Evolutionary conservation across 140 eudicot genomes (phyloP), one percentile per base, ranked within the genome.

Genomic region (Bidens hawaiensis): DNA sequence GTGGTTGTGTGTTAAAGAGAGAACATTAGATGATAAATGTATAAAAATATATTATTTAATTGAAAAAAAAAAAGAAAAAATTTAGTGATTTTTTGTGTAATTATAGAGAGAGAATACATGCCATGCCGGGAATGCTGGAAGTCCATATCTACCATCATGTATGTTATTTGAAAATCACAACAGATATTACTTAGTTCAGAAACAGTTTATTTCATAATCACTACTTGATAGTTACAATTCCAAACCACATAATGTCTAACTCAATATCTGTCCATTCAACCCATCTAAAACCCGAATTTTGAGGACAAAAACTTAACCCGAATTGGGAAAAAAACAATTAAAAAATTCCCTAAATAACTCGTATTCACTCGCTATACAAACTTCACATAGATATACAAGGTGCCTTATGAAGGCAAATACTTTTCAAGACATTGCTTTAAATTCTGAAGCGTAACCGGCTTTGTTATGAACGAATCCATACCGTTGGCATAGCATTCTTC

Each of bases 401-500:
- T 28, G 49, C 30, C 41, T 38, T 65, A 38, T 73, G 65, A 72
- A 57, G 79, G 72, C 26, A 91, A 46, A 72, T 84, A 85, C 71
- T 85, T 79, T 56, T 82, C 70, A 28, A 91, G 86, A 73, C 99
- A 82, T 41, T 87, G 85, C 87, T 79, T 85, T 64, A 91, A 72
- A 25, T 69, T 87, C 46, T 87, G 89, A 56, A 88, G 81, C 13
- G 95, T 91, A 16, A 87, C 83, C 26, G 99, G 99, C 80, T 91
- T 91, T 49, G 99, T 78, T 47, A 91, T 83, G 68, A 91, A 91
- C 1, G 96, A 87, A 55, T 91, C 99, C 99, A 91, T 91, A 71
- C 99, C 99, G 72, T 82, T 91, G 25, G 85, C 82, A 31, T 27
- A 87, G 55, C 99, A 91, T 60, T 91, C 96, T 5, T 91, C 96